Evolutionary conservation across 768 basidiomycete species (phyloP).

Genomic region (Phanerodontia chrysosporium): DNA sequence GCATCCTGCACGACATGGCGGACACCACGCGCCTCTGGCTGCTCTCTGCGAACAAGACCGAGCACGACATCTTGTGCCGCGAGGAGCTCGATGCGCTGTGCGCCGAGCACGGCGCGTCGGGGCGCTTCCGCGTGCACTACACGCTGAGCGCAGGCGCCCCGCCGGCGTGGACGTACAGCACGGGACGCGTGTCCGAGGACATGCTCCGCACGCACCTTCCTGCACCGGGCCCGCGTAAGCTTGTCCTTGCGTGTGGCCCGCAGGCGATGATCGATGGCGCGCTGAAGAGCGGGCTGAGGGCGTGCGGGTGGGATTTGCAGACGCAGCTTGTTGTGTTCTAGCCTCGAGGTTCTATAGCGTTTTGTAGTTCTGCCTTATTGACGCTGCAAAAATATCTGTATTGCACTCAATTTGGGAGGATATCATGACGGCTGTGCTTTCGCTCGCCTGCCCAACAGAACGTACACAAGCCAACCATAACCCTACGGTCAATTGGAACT

Average conservation of each 20-base stretch:
- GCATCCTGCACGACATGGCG: slow-evolving; percentile 36
- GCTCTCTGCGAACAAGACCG: slow-evolving; percentile 43
- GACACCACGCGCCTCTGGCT: slow-evolving; percentile 42
- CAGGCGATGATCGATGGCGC: slow-evolving; percentile 32
- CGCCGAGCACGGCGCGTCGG: slow-evolving; percentile 18
- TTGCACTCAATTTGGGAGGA: no score
- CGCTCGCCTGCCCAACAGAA: no score
- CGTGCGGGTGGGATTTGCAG: slow-evolving; percentile 34
- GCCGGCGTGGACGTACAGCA: slow-evolving; percentile 34
- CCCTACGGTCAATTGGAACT: no score
- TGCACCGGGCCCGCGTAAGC: slow-evolving; percentile 28
- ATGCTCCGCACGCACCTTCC: slow-evolving; percentile 41
- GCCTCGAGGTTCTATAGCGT: neutral
- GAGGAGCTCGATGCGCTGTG: slow-evolving; percentile 42
- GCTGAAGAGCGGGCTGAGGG: slow-evolving; percentile 29
- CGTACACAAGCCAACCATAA: no score
- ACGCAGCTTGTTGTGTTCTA: slow-evolving; percentile 32
- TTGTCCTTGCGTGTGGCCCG: slow-evolving; percentile 52
- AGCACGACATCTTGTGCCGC: slow-evolving; percentile 48
- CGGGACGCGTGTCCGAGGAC: slow-evolving; percentile 36
- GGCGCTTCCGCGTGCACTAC: slow-evolving; percentile 39
- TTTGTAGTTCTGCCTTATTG: no score
- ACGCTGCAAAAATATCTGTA: no score
- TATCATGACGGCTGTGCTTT: no score
- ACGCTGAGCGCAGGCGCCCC: slow-evolving; percentile 33